phyloP scores from a whole-genome alignment of 495 filamentous ascomycete species.

The Penicillium robsamsonii region DNA sequence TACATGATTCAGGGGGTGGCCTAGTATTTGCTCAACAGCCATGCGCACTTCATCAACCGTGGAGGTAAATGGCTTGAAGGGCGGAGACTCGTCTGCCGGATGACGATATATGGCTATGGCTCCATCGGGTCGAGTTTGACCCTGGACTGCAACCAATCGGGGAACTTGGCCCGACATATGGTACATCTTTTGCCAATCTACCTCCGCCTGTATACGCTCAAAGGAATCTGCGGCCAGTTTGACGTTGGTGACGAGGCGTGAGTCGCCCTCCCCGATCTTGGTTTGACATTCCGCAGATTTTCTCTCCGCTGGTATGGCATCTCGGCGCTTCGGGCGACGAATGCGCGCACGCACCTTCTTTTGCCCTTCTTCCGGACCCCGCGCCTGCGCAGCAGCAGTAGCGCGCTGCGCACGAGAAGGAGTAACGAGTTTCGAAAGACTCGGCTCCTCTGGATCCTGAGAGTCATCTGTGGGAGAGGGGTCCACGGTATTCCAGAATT shows the following conservation, averaged over 20 bases:
- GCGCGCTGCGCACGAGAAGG: slow-evolving; percentile 17
- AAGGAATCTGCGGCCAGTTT: slow-evolving; percentile 61
- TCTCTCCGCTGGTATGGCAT: not conserved
- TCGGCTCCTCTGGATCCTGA: slow-evolving; percentile 21
- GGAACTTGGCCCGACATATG: slow-evolving; percentile 91
- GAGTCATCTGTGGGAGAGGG: slow-evolving; percentile 10
- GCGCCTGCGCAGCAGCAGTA: slow-evolving; percentile 9
- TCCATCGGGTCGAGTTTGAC: slow-evolving; percentile 65
- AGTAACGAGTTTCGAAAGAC: slow-evolving; percentile 24
- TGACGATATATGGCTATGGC: slow-evolving; percentile 90
- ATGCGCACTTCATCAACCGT: slow-evolving; percentile 66
- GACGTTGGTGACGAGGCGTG: slow-evolving; percentile 67
- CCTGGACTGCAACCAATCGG: slow-evolving; percentile 89
- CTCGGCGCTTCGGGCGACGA: slow-evolving; percentile 35
- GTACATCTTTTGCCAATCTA: slow-evolving; percentile 88
- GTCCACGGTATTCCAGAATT: slow-evolving; percentile 21
- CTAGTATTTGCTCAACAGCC: slow-evolving; percentile 63
- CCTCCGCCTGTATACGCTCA: slow-evolving; percentile 67
- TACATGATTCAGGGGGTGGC: slow-evolving; percentile 87
- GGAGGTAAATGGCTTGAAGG: slow-evolving; percentile 69
- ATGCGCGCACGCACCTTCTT: slow-evolving; percentile 30
- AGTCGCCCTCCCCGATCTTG: slow-evolving; percentile 73
- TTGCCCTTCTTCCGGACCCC: slow-evolving; percentile 14
- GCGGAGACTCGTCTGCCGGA: slow-evolving; percentile 86
- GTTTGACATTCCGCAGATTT: slow-evolving; percentile 29